Conservation (phyloP, 345 rosid species). For the Jatropha curcas region DNA sequence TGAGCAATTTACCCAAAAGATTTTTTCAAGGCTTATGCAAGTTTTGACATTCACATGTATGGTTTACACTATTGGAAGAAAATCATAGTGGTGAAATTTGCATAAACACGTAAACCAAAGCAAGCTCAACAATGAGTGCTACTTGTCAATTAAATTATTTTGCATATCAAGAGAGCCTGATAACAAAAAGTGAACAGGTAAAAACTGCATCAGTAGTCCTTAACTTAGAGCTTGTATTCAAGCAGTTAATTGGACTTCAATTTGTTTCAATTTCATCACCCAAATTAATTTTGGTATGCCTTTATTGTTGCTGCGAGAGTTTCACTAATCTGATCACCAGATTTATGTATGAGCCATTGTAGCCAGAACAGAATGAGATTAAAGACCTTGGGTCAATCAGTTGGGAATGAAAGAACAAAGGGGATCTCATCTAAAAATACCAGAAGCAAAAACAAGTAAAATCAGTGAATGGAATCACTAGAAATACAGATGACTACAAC, state of each 20-base stretch:
- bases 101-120: background rate
- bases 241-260: background rate
- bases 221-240: background rate
- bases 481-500: background rate
- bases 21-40: background rate
- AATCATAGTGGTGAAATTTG: too few species aligned
- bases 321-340: background rate
- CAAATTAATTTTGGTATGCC: background rate
- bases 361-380: background rate
- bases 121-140: background rate
- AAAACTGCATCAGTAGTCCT: background rate
- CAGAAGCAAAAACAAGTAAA: background rate
- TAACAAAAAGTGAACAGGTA: background rate
- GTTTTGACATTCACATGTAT: background rate
- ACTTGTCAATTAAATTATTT: background rate
- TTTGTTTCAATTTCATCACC: background rate
- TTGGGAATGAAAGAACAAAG: background rate
- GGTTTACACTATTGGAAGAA: too few species aligned
- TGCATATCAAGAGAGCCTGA: background rate
- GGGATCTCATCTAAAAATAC: background rate
- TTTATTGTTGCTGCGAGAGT: background rate
- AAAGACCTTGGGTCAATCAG: background rate
- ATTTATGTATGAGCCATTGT: too few species aligned
- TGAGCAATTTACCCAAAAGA: too few species aligned
- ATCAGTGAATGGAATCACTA: background rate